phyloP scores from a whole-genome alignment of 1,284 basidiomycete species.

The Mycosarcoma maydis region DNA sequence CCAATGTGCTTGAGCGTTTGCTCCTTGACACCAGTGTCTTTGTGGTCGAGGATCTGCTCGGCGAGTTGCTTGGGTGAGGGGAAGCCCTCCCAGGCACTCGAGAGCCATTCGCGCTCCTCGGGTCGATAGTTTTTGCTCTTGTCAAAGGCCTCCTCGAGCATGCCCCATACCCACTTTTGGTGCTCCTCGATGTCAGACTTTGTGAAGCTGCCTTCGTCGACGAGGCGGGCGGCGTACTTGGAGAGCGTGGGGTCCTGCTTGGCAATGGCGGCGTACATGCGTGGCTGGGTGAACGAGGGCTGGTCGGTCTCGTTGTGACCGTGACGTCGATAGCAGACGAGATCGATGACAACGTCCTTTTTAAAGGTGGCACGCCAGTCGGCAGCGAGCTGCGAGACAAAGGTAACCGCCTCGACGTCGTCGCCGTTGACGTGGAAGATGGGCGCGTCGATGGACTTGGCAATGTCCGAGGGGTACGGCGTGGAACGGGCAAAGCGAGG shows the following conservation, averaged over 20 bases:
- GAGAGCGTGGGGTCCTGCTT: constrained; percentile 92
- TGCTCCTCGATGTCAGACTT: constrained; percentile 97
- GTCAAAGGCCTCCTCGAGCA: constrained; percentile 91
- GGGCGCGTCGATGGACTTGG: constrained; percentile 96
- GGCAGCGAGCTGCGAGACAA: constrained; percentile 95
- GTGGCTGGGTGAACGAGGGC: constrained; percentile 96
- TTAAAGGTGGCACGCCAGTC: constrained; percentile 99
- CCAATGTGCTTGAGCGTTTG: constrained; percentile 86
- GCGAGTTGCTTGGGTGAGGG: constrained; percentile 95
- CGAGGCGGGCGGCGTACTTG: constrained; percentile 89
- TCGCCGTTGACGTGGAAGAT: constrained; percentile 99
- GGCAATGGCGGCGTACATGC: constrained; percentile 97
- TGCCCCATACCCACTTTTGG: constrained; percentile 98
- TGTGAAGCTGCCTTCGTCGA: constrained; percentile 91
- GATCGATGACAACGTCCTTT: constrained; percentile 98
- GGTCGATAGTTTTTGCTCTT: constrained; percentile 94
- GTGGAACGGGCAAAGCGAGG: constrained; percentile 97
- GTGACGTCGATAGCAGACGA: constrained; percentile 97
- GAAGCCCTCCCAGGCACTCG: constrained; percentile 97
- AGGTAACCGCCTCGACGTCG: constrained; percentile 92
- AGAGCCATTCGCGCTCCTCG: constrained; percentile 83
- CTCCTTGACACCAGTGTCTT: constrained; percentile 82
- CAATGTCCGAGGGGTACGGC: constrained; percentile 98
- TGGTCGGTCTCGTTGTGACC: constrained; percentile 99
- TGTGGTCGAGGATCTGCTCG: constrained; percentile 88